Evolutionary conservation across 306 rosid species (phyloP).

Genomic region (Prunus mongolica): DNA sequence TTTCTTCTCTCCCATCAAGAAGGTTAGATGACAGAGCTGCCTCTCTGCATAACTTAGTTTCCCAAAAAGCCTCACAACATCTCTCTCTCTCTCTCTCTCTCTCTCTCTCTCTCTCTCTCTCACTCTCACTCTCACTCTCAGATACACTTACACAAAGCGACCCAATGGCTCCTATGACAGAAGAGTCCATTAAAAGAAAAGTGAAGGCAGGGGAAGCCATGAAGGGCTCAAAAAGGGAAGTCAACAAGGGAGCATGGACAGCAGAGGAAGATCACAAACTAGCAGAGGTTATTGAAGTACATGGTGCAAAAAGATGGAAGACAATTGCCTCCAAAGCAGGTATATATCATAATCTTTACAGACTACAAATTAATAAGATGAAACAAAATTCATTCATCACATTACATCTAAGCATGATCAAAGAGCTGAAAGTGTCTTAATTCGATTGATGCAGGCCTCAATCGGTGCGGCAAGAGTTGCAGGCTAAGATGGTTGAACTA

Average conservation of each 20-base stretch:
- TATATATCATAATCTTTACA: not conserved
- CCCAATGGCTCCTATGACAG: not conserved
- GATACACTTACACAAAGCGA: not conserved
- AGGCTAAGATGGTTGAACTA: conserved; percentile 68
- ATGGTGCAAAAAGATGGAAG: conserved; percentile 58
- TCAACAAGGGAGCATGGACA: conserved; percentile 63
- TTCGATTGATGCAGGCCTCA: conserved; percentile 35
- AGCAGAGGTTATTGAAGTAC: conserved; percentile 47
- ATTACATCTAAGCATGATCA: not conserved
- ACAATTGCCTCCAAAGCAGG: conserved; percentile 58
- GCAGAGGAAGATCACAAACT: conserved; percentile 52
- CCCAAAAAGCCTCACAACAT: not conserved
- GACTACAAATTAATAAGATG: not conserved
- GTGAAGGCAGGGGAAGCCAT: conserved; percentile 15
- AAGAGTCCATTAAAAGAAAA: not conserved
- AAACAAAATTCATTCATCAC: not conserved
- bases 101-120: not conserved
- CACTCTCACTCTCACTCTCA: not conserved
- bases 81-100: conserved; percentile 3
- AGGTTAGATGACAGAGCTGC: conserved; percentile 12
- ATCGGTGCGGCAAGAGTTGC: conserved; percentile 64
- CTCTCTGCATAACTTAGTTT: not conserved
- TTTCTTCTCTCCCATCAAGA: conserved; percentile 14
- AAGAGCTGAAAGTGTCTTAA: not conserved
- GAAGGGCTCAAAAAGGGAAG: conserved; percentile 22